Conservation (phyloP, 2,329 filamentous ascomycete genomes). For the Leptographium flavum region DNA sequence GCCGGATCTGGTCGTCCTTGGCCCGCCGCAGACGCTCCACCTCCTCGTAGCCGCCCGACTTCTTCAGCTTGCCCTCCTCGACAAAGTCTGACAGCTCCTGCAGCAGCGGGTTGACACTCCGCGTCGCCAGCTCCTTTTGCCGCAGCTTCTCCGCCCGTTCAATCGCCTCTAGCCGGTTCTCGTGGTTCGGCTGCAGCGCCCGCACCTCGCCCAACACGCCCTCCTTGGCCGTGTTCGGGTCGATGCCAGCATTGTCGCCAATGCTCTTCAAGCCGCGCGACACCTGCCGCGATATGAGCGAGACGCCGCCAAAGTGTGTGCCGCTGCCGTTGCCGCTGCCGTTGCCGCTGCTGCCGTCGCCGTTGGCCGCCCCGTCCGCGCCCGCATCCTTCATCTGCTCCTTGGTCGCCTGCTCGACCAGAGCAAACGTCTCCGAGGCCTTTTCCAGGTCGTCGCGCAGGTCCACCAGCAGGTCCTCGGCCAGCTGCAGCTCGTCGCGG, state of each 20-base stretch:
- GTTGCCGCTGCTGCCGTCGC: conserved; percentile 33
- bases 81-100: conserved; percentile 79
- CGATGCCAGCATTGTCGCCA: conserved; percentile 29
- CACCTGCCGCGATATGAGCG: conserved; percentile 27
- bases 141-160: conserved; percentile 89
- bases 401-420: conserved; percentile 96
- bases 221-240: conserved; percentile 77
- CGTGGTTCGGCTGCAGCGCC: conserved; percentile 86
- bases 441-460: conserved; percentile 91
- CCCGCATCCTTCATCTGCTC: conserved; percentile 76
- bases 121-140: conserved; percentile 72
- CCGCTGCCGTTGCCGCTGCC: conserved; percentile 26
- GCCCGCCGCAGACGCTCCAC: conserved; percentile 70
- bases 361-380: conserved; percentile 33
- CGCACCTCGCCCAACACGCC: conserved; percentile 85
- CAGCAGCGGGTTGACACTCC: conserved; percentile 62
- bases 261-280: conserved; percentile 41
- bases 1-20: conserved; percentile 76
- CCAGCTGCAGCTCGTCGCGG: conserved; percentile 84
- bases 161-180: conserved; percentile 84
- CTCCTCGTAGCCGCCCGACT: conserved; percentile 90
- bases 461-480: conserved; percentile 88
- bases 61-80: conserved; percentile 82
- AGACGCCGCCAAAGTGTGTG: conserved; percentile 1
- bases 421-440: conserved; percentile 78